A percentile compares a stretch with the other conserved stretches of the same genome.
Conservation (phyloP, 257 asterid genomes). For the Primulina tabacum region DNA sequence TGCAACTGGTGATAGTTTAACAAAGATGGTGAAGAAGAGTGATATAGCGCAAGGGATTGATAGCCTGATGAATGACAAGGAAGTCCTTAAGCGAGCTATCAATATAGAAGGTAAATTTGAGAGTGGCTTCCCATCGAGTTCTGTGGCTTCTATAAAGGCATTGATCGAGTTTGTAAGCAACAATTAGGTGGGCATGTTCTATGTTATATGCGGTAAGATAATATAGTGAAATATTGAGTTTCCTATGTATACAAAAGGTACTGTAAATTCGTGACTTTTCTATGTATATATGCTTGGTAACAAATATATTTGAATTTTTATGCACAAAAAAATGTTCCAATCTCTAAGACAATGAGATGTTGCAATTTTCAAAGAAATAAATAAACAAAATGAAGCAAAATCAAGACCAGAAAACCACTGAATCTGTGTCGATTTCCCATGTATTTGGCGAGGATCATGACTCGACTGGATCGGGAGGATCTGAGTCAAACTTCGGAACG, state of each 20-base stretch:
- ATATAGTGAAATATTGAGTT: not conserved
- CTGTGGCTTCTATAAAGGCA: constrained; percentile 47
- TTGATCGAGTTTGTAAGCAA: constrained; percentile 34
- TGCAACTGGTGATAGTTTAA: constrained; percentile 31
- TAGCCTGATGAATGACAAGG: constrained; percentile 47
- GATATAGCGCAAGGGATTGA: constrained; percentile 48
- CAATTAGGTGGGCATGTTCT: not conserved
- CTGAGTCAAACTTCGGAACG: not conserved
- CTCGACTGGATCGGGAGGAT: not conserved
- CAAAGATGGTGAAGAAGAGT: constrained; percentile 40
- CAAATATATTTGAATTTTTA: not conserved
- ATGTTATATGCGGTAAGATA: too few species aligned
- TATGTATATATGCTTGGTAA: not conserved
- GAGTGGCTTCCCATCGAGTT: constrained; percentile 50
- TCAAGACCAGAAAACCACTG: too few species aligned
- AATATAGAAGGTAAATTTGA: constrained; percentile 34
- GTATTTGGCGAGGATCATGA: not conserved
- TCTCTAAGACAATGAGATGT: too few species aligned
- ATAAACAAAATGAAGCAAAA: too few species aligned
- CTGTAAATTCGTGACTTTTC: not conserved
- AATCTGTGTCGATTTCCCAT: too few species aligned
- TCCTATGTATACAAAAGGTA: too few species aligned
- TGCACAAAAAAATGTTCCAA: not conserved
- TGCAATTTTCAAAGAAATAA: too few species aligned
- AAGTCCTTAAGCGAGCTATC: constrained; percentile 37